Percentiles rank a stretch among this genome's conserved stretches.
phyloP scores from a whole-genome alignment of 352 stramenopile species.

The Phytophthora rubi region DNA sequence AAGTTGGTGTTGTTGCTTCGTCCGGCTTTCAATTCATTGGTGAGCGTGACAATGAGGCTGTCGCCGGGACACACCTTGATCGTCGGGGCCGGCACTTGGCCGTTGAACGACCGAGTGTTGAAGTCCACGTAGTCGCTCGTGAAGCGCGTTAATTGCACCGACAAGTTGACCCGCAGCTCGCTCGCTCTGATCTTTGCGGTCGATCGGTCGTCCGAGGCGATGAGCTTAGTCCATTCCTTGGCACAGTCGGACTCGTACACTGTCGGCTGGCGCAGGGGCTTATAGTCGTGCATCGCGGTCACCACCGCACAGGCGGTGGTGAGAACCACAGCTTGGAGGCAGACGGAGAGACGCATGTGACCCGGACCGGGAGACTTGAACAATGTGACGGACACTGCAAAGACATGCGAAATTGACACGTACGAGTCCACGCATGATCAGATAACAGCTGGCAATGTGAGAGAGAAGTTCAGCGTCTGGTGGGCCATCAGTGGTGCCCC shows the following conservation, averaged over 20 bases:
- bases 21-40: slow-evolving; percentile 58
- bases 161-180: slow-evolving; percentile 64
- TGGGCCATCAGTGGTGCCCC: too few species aligned
- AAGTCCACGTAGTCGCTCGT: slow-evolving; percentile 78
- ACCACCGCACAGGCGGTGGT: slow-evolving; percentile 9
- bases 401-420: slow-evolving; percentile 23
- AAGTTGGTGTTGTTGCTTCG: slow-evolving; percentile 71
- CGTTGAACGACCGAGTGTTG: slow-evolving; percentile 79
- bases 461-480: slow-evolving; percentile 19
- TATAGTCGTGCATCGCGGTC: slow-evolving; percentile 45
- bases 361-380: slow-evolving; percentile 8
- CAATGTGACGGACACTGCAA: slow-evolving; percentile 28
- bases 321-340: slow-evolving; percentile 17
- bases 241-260: slow-evolving; percentile 55
- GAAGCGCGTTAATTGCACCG: slow-evolving; percentile 63
- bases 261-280: slow-evolving; percentile 46
- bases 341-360: slow-evolving; percentile 27
- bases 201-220: slow-evolving; percentile 35
- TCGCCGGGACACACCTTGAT: slow-evolving; percentile 81
- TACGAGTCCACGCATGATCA: slow-evolving; percentile 23
- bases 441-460: slow-evolving; percentile 27
- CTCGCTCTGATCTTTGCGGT: slow-evolving; percentile 49
- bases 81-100: slow-evolving; percentile 63
- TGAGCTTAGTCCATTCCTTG: slow-evolving; percentile 42
- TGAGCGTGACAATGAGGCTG: slow-evolving; percentile 59